A percentile compares a stretch with the other conserved stretches of the same genome.
These are phyloP conservation scores for Suillus placidus DNA, from an alignment of 768 basidiomycete genomes.

Conservation along the genomic window DNA sequence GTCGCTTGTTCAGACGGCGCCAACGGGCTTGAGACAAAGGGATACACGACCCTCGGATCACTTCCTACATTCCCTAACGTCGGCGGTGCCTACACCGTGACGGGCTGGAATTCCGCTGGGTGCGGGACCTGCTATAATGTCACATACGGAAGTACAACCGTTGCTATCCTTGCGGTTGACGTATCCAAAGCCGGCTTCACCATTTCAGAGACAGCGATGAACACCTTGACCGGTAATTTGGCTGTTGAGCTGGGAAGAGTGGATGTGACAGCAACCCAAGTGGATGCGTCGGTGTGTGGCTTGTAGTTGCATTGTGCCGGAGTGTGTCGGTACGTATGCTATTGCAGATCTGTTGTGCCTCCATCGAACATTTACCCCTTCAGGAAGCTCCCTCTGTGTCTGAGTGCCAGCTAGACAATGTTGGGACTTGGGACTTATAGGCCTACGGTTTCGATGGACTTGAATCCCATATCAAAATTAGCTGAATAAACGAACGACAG, in stretches of 20 bases:
- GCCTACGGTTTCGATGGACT: not conserved
- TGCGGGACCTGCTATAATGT: conserved; percentile 37
- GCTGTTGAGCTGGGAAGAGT: conserved; percentile 23
- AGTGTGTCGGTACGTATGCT: not conserved
- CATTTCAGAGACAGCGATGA: conserved; percentile 30
- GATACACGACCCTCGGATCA: conserved; percentile 40
- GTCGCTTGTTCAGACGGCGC: conserved; percentile 43
- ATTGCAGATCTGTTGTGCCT: too few relatives aligned
- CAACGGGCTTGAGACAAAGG: conserved; percentile 38
- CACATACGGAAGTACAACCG: conserved; percentile 33
- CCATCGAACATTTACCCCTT: not conserved
- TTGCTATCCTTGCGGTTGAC: conserved; percentile 62
- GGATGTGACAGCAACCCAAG: conserved; percentile 16
- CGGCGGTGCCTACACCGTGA: conserved; percentile 32
- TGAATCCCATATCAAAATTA: not conserved
- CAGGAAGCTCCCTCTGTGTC: not conserved
- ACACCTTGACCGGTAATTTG: conserved; percentile 21
- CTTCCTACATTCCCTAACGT: conserved; percentile 42
- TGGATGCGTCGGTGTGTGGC: conserved; percentile 2
- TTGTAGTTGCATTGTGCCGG: conserved; percentile 3
- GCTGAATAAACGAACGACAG: not conserved
- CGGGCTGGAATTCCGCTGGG: conserved; percentile 23
- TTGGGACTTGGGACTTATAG: not conserved
- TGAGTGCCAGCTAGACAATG: not conserved
- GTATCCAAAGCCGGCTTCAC: conserved; percentile 46